phyloP scores from a whole-genome alignment of 768 basidiomycete species.

The Inosperma sp. region DNA sequence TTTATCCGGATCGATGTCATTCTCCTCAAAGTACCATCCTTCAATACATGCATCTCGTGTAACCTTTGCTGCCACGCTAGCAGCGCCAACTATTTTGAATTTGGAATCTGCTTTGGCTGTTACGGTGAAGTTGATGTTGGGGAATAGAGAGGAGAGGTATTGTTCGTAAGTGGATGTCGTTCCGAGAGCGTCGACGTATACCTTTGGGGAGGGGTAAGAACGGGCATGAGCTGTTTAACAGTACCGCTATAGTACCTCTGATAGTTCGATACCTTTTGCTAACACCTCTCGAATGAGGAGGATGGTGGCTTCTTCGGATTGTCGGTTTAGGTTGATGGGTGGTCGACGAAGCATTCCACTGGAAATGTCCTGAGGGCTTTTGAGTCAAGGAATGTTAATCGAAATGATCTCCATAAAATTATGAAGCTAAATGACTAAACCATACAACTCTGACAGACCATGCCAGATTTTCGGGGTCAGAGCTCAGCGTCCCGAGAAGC shows the following conservation, averaged over 20 bases:
- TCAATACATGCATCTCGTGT: constrained; percentile 90
- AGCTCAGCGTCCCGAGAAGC: constrained; percentile 62
- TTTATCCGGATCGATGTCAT: constrained; percentile 21
- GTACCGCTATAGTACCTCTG: constrained; percentile 49
- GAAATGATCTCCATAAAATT: not conserved
- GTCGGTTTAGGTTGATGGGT: constrained; percentile 82
- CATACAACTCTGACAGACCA: constrained; percentile 82
- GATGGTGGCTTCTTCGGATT: constrained; percentile 87
- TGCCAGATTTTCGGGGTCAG: constrained; percentile 65
- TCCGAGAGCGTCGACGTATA: constrained; percentile 94
- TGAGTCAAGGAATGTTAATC: not conserved
- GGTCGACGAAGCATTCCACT: constrained; percentile 83
- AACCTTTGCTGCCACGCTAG: constrained; percentile 97
- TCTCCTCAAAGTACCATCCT: constrained; percentile 78
- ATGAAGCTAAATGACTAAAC: constrained; percentile 28
- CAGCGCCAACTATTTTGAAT: constrained; percentile 95
- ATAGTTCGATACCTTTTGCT: constrained; percentile 71
- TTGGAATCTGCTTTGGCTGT: constrained; percentile 91
- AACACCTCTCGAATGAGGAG: constrained; percentile 82
- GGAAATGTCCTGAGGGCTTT: constrained; percentile 87
- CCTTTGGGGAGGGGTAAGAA: constrained; percentile 36
- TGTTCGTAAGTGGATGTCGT: constrained; percentile 80
- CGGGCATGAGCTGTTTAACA: not conserved
- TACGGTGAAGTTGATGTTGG: constrained; percentile 83
- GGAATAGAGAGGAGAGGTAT: constrained; percentile 77